Conservation (phyloP, 176 grass and related monocot genomes). For the Chrysopogon serrulatus region DNA sequence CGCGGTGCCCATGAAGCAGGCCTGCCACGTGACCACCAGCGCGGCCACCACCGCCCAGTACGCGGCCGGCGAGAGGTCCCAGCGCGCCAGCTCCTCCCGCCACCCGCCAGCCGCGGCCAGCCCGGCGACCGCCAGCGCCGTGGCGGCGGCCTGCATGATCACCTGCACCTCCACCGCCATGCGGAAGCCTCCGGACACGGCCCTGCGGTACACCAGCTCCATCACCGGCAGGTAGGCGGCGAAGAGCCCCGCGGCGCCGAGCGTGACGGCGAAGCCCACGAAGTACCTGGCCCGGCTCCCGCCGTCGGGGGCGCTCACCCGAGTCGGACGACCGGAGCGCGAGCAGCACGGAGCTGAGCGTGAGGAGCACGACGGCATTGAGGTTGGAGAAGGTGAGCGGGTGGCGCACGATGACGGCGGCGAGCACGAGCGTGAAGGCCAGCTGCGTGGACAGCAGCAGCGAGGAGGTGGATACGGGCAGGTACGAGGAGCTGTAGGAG, state of each 20-base stretch:
- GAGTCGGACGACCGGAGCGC: slow-evolving; percentile 48
- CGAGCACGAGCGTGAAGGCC: slow-evolving; percentile 78
- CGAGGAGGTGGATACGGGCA: slow-evolving; percentile 91
- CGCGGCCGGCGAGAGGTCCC: slow-evolving; percentile 45
- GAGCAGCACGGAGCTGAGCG: slow-evolving; percentile 75
- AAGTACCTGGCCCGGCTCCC: slow-evolving; percentile 46
- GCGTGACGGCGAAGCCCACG: slow-evolving; percentile 60
- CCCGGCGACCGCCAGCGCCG: slow-evolving; percentile 59
- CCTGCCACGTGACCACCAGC: slow-evolving; percentile 71
- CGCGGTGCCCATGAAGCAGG: slow-evolving; percentile 92
- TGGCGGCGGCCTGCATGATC: slow-evolving; percentile 81
- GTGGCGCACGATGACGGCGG: slow-evolving; percentile 71
- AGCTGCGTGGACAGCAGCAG: slow-evolving; percentile 91
- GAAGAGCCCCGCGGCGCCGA: slow-evolving; percentile 83
- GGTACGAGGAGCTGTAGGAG: slow-evolving; percentile 74
- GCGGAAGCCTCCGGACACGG: slow-evolving; percentile 48
- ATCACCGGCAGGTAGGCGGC: slow-evolving; percentile 81
- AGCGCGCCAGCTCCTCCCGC: slow-evolving; percentile 34
- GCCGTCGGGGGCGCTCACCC: slow-evolving; percentile 44
- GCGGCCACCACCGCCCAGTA: slow-evolving; percentile 63
- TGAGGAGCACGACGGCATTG: slow-evolving; percentile 86
- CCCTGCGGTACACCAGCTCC: slow-evolving; percentile 71
- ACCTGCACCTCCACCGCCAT: slow-evolving; percentile 91
- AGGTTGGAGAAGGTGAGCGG: slow-evolving; percentile 81
- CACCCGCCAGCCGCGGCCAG: slow-evolving; percentile 35